These are phyloP conservation scores for Huntiella savannae DNA, from an alignment of 2,329 filamentous ascomycete species.

Conservation along the genomic window DNA sequence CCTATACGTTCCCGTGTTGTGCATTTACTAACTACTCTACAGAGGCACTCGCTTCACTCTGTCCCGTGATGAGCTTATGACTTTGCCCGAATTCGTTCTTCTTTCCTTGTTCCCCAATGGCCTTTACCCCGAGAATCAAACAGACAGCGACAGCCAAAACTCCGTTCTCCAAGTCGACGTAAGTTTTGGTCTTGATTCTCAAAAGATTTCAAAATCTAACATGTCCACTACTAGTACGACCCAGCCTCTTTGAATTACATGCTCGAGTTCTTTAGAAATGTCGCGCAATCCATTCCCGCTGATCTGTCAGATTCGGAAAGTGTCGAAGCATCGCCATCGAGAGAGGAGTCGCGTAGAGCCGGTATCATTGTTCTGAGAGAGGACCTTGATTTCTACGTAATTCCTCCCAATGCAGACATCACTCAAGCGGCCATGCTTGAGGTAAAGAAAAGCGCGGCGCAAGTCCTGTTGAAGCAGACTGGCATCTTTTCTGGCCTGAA, in stretches of 20 bases:
- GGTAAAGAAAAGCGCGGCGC: conserved; percentile 80
- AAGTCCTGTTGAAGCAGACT: conserved; percentile 68
- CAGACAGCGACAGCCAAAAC: conserved; percentile 79
- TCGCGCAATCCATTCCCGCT: conserved; percentile 79
- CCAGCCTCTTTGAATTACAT: conserved; percentile 93
- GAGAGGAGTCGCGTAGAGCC: conserved; percentile 69
- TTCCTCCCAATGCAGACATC: conserved; percentile 72
- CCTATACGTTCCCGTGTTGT: background rate
- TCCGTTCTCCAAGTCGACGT: conserved; percentile 97
- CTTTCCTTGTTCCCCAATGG: conserved; percentile 97
- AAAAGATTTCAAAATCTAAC: background rate
- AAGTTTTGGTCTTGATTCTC: conserved; percentile 25
- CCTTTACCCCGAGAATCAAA: conserved; percentile 89
- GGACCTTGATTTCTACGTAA: conserved; percentile 93
- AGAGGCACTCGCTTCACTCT: conserved; percentile 89
- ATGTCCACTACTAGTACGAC: conserved; percentile 54
- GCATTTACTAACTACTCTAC: conserved; percentile 15
- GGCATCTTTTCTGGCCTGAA: conserved; percentile 93
- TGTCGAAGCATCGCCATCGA: conserved; percentile 51
- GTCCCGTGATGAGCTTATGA: conserved; percentile 85
- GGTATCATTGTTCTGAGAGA: conserved; percentile 94
- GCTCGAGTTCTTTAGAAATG: conserved; percentile 93
- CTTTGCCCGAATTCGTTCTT: conserved; percentile 89
- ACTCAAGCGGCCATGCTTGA: conserved; percentile 82
- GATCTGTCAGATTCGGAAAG: conserved; percentile 17